Base-by-base conservation (phyloP, 2,329 filamentous ascomycete species). In the Herpotrichia juniperi region DNA sequence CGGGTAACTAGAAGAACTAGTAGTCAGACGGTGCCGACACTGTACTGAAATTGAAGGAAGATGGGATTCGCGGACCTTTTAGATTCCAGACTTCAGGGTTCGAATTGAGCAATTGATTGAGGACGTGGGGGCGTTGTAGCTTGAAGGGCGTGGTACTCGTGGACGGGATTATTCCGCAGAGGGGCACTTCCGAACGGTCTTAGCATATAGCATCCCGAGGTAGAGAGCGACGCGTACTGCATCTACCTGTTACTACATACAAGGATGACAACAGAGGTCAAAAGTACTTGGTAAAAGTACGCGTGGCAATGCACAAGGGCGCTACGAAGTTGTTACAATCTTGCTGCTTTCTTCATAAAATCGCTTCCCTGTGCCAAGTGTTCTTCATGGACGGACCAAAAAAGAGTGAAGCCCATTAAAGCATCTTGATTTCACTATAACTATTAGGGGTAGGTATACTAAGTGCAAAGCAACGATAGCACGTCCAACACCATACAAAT, bases 401-500 rank as follows among this genome's bases (percentile, higher is more conserved):
- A n/a, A n/a, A n/a, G n/a, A 10, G 4, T 24, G 21, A 19, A 40
- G 25, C 37, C n/a, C 17, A 37, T n/a, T 37, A 17, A 37, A 37
- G 11, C 8, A 14, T 34, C 12, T 34, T n/a, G 34, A 37, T 37
- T 37, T 17, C n/a, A 7, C 34, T 19, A 37, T 19, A 37, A 14
- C 34, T 37, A 37, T 37, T 37, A 37, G 17, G 34, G 31, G 31
- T n/a, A 37, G 12, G 5, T 37, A 11, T 37, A 37, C 34, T 12
- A 7, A 28, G 34, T 3, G 21, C n/a, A 19, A 16, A 8, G 14
- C 12, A 50, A 39, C 16, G 25, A 50, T 50, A 35, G 4, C 40
- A 26, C 28, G 39, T 42, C 43, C 35, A 30, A 12, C 14, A 14
- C 16, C 10, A 44, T 44, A 63, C 64, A 24, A 37, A 24, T 42